Evolutionary conservation across 495 filamentous ascomycete species (phyloP).

Genomic region (Hypoxylon trugodes): DNA sequence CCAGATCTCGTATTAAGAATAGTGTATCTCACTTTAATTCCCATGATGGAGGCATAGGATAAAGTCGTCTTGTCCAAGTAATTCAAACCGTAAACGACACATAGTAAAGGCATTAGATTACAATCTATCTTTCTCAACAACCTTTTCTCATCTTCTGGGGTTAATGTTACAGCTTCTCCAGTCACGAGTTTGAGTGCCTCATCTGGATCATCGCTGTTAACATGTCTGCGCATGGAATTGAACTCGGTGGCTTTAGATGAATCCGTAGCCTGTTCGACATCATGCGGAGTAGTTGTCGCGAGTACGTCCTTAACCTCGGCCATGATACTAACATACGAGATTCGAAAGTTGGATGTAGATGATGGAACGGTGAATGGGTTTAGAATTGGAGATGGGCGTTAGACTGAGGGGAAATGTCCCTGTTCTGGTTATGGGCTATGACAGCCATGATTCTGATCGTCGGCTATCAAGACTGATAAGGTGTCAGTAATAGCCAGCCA

Average conservation of each 20-base stretch:
- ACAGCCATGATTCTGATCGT: slow-evolving; percentile 22
- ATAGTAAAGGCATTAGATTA: slow-evolving; percentile 69
- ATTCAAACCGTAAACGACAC: slow-evolving; percentile 69
- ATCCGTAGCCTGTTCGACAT: slow-evolving; percentile 33
- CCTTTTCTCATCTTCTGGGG: slow-evolving; percentile 52
- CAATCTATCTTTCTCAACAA: slow-evolving; percentile 66
- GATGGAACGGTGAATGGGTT: slow-evolving; percentile 1
- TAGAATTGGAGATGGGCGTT: slow-evolving; percentile 2
- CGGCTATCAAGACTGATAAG: slow-evolving; percentile 26
- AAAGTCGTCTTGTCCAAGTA: slow-evolving; percentile 72
- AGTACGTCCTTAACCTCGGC: slow-evolving; percentile 17
- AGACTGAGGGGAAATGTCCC: slow-evolving; percentile 2
- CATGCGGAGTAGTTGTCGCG: slow-evolving; percentile 1
- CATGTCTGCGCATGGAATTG: slow-evolving; percentile 26
- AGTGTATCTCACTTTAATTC: slow-evolving; percentile 56
- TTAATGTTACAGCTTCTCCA: slow-evolving; percentile 46
- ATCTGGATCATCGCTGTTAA: slow-evolving; percentile 37
- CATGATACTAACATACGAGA: slow-evolving; percentile 7
- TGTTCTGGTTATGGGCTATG: not conserved
- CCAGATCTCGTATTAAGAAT: slow-evolving; percentile 50
- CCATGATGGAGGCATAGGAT: slow-evolving; percentile 71
- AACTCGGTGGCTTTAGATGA: slow-evolving; percentile 9
- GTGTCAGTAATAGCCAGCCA: too few relatives aligned
- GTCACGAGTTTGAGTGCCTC: slow-evolving; percentile 44
- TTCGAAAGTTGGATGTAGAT: not conserved